Conservation (phyloP, 495 filamentous ascomycete species). For the Penicillium odoratum region DNA sequence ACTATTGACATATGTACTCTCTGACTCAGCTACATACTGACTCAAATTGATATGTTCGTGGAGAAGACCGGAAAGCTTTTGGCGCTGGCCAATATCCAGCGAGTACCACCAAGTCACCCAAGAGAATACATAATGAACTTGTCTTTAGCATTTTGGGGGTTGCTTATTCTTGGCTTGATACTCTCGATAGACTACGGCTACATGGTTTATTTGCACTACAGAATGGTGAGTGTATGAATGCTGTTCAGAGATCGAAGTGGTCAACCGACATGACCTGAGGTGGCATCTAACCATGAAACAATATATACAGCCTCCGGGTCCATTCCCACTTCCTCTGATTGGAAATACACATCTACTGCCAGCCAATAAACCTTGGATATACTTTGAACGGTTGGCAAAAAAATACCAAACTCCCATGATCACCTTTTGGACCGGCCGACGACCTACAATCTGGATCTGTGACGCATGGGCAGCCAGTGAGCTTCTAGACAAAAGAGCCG, state of each 20-base stretch:
- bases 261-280: background rate
- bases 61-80: constrained; percentile 15
- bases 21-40: background rate
- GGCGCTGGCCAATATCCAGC: constrained; percentile 3
- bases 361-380: constrained; percentile 63
- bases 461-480: constrained; percentile 64
- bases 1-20: background rate
- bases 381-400: constrained; percentile 61
- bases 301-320: constrained; percentile 51
- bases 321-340: constrained; percentile 33
- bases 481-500: constrained; percentile 31
- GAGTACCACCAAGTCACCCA: background rate
- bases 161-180: background rate
- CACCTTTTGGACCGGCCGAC: constrained; percentile 65
- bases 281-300: background rate
- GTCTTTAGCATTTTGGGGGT: background rate
- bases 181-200: constrained; percentile 14
- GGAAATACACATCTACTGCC: constrained; percentile 62
- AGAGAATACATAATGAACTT: background rate
- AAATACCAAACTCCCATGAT: constrained; percentile 36
- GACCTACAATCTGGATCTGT: constrained; percentile 65
- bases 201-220: constrained; percentile 18
- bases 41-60: constrained; percentile 7
- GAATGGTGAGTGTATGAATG: constrained; percentile 8
- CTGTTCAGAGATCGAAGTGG: background rate